Conservation (phyloP, 2,329 filamentous ascomycete genomes). For the Hawksworthiomyces lignivorus region DNA sequence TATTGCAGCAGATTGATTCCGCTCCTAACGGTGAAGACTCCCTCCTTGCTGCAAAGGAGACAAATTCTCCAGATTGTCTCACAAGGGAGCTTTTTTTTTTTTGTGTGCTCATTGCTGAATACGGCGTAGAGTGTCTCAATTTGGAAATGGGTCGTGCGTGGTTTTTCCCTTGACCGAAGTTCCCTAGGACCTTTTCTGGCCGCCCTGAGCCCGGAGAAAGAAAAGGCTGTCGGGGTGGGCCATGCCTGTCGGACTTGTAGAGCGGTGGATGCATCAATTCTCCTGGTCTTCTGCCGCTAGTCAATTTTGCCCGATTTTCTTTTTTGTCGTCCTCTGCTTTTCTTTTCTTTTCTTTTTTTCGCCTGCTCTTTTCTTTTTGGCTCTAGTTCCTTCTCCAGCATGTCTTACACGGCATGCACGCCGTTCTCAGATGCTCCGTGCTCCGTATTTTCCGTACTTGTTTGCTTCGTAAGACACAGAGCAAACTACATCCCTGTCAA, state of each 20-base stretch:
- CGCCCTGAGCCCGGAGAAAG: too few species aligned
- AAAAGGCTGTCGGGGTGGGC: too few species aligned
- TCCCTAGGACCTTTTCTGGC: too few species aligned
- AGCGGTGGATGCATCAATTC: too few species aligned
- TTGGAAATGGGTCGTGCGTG: conserved; percentile 6
- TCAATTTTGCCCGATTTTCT: too few species aligned
- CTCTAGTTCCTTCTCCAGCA: not conserved
- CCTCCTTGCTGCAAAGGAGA: not conserved
- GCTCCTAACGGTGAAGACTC: too few species aligned
- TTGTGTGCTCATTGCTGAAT: too few species aligned
- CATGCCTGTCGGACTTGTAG: too few species aligned
- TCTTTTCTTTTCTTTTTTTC: not conserved
- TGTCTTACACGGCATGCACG: too few species aligned
- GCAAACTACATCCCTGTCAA: not conserved
- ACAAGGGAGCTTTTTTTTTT: not conserved
- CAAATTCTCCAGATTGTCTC: not conserved
- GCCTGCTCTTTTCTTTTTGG: not conserved
- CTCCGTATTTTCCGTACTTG: too few species aligned
- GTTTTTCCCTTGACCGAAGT: not conserved
- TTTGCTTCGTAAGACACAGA: not conserved
- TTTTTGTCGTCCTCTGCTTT: not conserved
- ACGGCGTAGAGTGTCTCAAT: not conserved
- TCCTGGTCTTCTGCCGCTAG: too few species aligned
- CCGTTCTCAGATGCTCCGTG: not conserved
- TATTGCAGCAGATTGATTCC: too few species aligned